Conservation (phyloP, 495 filamentous ascomycete genomes). For the Aspergillus diversus region DNA sequence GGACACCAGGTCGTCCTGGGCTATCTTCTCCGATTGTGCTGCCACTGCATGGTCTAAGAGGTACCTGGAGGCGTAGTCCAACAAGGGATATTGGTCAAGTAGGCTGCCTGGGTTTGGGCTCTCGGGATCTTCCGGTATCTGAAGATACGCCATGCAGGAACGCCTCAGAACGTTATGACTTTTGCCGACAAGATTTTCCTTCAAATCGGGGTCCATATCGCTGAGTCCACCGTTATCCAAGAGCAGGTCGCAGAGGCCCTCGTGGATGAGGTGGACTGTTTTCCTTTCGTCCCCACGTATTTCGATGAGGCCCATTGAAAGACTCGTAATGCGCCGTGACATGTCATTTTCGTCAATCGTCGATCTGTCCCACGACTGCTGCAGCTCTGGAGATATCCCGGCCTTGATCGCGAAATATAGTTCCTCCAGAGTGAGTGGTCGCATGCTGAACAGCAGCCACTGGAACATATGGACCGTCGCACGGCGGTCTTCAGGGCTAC, state of each 20-base stretch:
- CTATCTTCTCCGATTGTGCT: not conserved
- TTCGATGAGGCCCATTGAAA: not conserved
- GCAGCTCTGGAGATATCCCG: not conserved
- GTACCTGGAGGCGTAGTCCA: not conserved
- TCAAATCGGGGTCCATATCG: not conserved
- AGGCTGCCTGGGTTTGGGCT: not conserved
- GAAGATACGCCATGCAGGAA: not conserved
- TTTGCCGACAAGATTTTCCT: not conserved
- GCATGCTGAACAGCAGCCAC: not conserved
- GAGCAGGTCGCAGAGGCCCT: not conserved
- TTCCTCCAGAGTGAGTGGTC: not conserved
- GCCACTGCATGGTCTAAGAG: not conserved
- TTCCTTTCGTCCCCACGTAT: not conserved
- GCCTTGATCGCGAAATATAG: not conserved
- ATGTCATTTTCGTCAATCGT: not conserved
- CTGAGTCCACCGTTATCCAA: not conserved
- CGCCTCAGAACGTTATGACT: not conserved
- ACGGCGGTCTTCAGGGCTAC: not conserved
- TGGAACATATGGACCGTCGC: conserved; percentile 1
- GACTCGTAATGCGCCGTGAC: not conserved
- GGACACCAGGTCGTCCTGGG: not conserved
- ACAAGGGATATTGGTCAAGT: not conserved
- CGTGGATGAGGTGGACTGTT: not conserved
- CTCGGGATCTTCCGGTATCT: not conserved
- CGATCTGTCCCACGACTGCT: not conserved